Conservation (phyloP, 192 early-diverging fungal species). For the Coemansia sp. region DNA sequence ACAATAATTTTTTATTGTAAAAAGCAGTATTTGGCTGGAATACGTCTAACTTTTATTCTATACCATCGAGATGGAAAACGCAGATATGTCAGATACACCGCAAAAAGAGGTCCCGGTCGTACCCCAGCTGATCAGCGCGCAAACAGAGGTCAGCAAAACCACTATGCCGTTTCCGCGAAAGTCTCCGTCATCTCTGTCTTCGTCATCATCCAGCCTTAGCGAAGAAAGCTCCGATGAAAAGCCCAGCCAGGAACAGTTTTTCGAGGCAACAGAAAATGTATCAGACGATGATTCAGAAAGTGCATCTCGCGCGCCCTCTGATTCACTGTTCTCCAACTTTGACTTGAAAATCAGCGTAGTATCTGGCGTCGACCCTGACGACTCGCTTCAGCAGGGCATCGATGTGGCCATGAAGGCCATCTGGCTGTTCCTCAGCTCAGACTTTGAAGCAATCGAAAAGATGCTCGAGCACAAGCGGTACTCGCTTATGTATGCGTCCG, state of each 20-base stretch:
- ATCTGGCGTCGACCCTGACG: conserved; percentile 19
- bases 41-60: too few relatives aligned
- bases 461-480: conserved; percentile 55
- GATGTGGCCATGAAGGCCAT: conserved; percentile 60
- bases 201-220: too few relatives aligned
- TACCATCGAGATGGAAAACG: too few relatives aligned
- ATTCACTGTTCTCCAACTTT: not conserved
- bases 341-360: not conserved
- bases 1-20: too few relatives aligned
- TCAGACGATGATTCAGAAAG: too few relatives aligned
- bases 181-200: too few relatives aligned
- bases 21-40: too few relatives aligned
- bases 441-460: conserved; percentile 67
- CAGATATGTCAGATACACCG: too few relatives aligned
- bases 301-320: not conserved
- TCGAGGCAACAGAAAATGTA: conserved; percentile 10
- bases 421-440: conserved; percentile 76
- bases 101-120: not conserved
- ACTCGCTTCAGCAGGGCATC: conserved; percentile 59
- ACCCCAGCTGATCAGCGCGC: not conserved
- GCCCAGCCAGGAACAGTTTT: conserved; percentile 12
- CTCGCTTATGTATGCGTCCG: conserved; percentile 69
- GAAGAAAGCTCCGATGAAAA: not conserved
- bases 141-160: too few relatives aligned
- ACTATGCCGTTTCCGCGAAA: too few relatives aligned